Evolutionary conservation across 176 grass and related monocot species (phyloP), one percentile per base, ranked within the genome.

Genomic region (Dactylis glomerata): DNA sequence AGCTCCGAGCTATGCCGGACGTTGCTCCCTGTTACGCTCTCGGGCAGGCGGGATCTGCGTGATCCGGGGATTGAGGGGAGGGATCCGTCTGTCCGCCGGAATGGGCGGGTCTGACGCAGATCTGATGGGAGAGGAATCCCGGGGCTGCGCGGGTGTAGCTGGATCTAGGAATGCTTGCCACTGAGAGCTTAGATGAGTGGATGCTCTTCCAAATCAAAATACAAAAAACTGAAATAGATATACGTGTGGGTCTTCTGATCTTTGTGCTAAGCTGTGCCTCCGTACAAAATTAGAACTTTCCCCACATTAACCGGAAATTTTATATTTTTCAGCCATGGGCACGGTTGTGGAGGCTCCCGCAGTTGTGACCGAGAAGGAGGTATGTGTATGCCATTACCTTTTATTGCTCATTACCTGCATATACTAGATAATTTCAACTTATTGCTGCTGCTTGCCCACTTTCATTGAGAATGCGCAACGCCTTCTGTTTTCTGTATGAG

Each of bases 291-390:
- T 68, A 31, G 14, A 49, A 8, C 8, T 82, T 55, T 22, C 19
- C 28, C 27, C 1, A 1, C 78, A 81, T 2, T 23, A 73, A 31
- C 80, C 45, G 46, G 41, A 74, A 26, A 58, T 51, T 77, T 44
- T n/a, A 22, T 68, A 46, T 23, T 57, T 84, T 67, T 64, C 17
- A 83, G 16, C 58, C 71, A 92, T 92, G 90, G 90, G 90, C 51
- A 69, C 80, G 16, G 79, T 92, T 73, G 69, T 86, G 68, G 90
- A 86, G 86, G 80, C 87, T 87, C 84, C 83, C 22, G 80, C 55
- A 22, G 75, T 76, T 75, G 61, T 64, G 38, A 75, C 36, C 47
- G 58, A 86, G 61, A 73, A 75, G 58, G 87, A 56, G 47, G 80
- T 82, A 56, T 2, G 67, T 40, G 2, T 32, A 10, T 72, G 49